Conservation (phyloP, 1,284 basidiomycete species). For the Termitomyces sp. region DNA sequence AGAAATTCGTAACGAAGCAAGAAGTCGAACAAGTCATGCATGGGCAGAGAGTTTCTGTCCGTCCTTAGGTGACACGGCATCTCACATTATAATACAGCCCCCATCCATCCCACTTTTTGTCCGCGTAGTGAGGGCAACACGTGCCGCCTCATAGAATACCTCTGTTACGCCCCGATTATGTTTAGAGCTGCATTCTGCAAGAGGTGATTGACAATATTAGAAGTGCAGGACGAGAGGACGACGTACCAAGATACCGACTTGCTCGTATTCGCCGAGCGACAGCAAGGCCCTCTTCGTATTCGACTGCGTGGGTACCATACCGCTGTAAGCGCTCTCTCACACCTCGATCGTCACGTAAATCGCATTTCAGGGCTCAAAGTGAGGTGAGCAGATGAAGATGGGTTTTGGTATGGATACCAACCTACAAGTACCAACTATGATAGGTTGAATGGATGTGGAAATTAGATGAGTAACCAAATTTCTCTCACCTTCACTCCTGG, state of each 20-base stretch:
- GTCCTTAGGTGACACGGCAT: neutral
- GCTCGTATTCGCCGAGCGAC: conserved; percentile 90
- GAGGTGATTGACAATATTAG: conserved; percentile 4
- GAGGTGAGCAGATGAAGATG: conserved; percentile 4
- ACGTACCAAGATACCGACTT: conserved; percentile 83
- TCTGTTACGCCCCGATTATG: conserved; percentile 92
- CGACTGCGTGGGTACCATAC: conserved; percentile 64
- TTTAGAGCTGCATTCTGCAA: conserved; percentile 89
- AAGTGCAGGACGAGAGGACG: conserved; percentile 4
- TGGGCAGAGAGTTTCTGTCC: neutral
- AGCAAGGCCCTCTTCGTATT: conserved; percentile 87
- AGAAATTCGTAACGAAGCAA: neutral
- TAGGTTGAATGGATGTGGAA: conserved; percentile 6
- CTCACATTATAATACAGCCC: conserved; percentile 53
- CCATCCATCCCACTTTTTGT: conserved; percentile 57
- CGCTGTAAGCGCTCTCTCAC: conserved; percentile 66
- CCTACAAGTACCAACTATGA: conserved; percentile 80
- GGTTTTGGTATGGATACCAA: conserved; percentile 34
- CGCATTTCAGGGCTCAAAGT: conserved; percentile 83
- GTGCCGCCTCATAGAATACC: conserved; percentile 86
- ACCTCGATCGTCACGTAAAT: conserved; percentile 76
- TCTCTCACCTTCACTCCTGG: conserved; percentile 83
- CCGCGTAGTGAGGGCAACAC: conserved; percentile 73
- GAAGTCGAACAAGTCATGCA: neutral
- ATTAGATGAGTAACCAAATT: conserved; percentile 2